Base-by-base conservation (phyloP, 225 moss, liverwort and hornwort species). In the Pseudisothecium myosuroides region DNA sequence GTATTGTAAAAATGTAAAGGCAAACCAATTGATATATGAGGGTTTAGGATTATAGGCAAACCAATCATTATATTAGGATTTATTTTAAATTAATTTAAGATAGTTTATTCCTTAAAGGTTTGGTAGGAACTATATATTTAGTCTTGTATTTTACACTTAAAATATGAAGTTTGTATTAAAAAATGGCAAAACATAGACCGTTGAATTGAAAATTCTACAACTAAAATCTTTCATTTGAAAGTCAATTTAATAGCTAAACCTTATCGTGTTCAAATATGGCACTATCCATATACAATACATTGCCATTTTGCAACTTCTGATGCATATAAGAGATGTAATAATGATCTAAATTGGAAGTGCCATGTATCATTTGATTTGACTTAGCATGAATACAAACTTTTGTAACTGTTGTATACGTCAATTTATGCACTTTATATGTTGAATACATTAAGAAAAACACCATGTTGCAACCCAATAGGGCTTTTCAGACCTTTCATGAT, bases 211-310 rank as follows among this genome's bases (percentile, higher is more conserved):
- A 50, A 50, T 50, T 50, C 5, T 0, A 34, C 21, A 76, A 49
- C 12, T 32, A 21, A 21, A 7, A 50, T 50, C 31, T 49, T 50
- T 34, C 2, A 50, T 34, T 50, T 50, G 3, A 5, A 32, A 4
- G 12, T 76, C 34, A 50, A 34, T 34, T 32, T 75, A 19, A 75
- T 21, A 34, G 21, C 2, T 32, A 49, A 32, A 49, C 20, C 7
- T 32, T 76, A 2, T 21, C 0, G 7, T 13, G 13, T 50, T 50
- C 12, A 34, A 76, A 50, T 34, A 49, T 0, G 2, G 4, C 7
- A 32, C 0, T 34, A 0, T 34, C 5, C 2, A 50, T 34, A 1
- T 34, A 20, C 2, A 32, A 76, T 50, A 20, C 0, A 0, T 12
- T 12, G 0, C 7, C 18, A 31, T 50, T 34, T 76, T 76, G 7